Percentiles rank a stretch among this genome's conserved stretches.
Evolutionary conservation across 371 early-diverging fungal genomes (phyloP).

Genomic region (Mucor racemosus): DNA sequence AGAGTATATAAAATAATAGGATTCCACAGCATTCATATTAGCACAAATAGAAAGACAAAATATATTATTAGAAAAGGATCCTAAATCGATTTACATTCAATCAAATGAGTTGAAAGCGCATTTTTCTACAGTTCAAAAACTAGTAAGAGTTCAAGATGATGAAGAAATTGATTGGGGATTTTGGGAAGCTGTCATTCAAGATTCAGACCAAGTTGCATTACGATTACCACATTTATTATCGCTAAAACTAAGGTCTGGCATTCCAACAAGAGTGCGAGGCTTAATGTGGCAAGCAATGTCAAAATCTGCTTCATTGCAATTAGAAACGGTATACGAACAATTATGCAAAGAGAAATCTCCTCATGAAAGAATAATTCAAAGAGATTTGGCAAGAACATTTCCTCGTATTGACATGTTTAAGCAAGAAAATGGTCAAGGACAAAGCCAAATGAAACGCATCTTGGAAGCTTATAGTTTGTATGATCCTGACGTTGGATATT

Average conservation of each 20-base stretch:
- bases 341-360: conserved; percentile 80
- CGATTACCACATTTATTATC: conserved; percentile 65
- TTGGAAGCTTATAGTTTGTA: conserved; percentile 91
- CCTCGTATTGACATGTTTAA: conserved; percentile 87
- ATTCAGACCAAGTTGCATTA: conserved; percentile 70
- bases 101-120: conserved; percentile 58
- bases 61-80: conserved; percentile 57
- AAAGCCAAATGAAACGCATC: conserved; percentile 79
- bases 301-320: conserved; percentile 70
- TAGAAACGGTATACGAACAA: conserved; percentile 85
- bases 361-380: conserved; percentile 86
- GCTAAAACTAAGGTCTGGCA: conserved; percentile 77
- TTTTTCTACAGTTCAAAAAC: conserved; percentile 51
- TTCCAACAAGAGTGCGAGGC: conserved; percentile 86
- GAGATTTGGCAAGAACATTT: conserved; percentile 92
- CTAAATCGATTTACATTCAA: conserved; percentile 58
- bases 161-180: conserved; percentile 87
- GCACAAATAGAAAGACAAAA: conserved; percentile 68
- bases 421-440: conserved; percentile 84
- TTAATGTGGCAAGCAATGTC: conserved; percentile 93
- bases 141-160: conserved; percentile 37
- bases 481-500: conserved; percentile 93
- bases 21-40: conserved; percentile 57
- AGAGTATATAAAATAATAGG: conserved; percentile 29
- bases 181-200: conserved; percentile 88